A percentile compares a stretch with the other conserved stretches of the same genome.
These are phyloP conservation scores for Aspergillus bertholletiae DNA, from an alignment of 495 filamentous ascomycete genomes.

Conservation along the genomic window DNA sequence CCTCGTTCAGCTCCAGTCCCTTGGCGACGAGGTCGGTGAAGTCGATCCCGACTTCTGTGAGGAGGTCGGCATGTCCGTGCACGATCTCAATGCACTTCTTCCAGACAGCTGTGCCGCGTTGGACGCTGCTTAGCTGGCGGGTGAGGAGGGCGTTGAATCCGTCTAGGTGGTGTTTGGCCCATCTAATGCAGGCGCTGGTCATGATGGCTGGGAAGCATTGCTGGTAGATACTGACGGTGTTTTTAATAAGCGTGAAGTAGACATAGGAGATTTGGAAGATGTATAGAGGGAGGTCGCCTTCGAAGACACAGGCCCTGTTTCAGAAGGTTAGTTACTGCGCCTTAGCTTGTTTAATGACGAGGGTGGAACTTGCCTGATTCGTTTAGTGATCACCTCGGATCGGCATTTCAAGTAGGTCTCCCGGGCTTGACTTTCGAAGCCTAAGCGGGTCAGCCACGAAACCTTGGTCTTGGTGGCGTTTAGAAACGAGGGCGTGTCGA, in stretches of 20 bases:
- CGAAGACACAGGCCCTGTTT: conserved; percentile 82
- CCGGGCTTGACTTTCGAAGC: conserved; percentile 84
- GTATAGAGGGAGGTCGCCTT: conserved; percentile 86
- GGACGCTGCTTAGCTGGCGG: conserved; percentile 79
- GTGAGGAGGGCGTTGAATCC: conserved; percentile 79
- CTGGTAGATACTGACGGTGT: conserved; percentile 85
- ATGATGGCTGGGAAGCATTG: conserved; percentile 80
- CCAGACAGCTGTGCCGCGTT: conserved; percentile 66
- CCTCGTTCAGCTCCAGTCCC: conserved; percentile 31
- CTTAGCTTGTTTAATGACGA: background rate
- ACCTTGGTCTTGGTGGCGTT: conserved; percentile 71
- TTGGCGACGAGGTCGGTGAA: conserved; percentile 68
- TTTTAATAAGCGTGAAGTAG: conserved; percentile 90
- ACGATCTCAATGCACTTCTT: conserved; percentile 79
- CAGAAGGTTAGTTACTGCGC: conserved; percentile 24
- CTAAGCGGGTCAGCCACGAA: conserved; percentile 76
- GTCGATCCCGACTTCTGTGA: conserved; percentile 86
- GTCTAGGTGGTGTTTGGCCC: conserved; percentile 90
- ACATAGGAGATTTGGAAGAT: conserved; percentile 95
- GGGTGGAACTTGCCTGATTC: conserved; percentile 63
- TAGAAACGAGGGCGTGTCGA: conserved; percentile 67
- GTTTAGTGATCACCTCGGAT: conserved; percentile 67
- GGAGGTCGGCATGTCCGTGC: conserved; percentile 70
- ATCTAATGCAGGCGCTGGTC: conserved; percentile 90
- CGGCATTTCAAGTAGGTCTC: conserved; percentile 82